Base-by-base conservation (phyloP, 2,329 filamentous ascomycete species). In the Ascochyta rabiei region DNA sequence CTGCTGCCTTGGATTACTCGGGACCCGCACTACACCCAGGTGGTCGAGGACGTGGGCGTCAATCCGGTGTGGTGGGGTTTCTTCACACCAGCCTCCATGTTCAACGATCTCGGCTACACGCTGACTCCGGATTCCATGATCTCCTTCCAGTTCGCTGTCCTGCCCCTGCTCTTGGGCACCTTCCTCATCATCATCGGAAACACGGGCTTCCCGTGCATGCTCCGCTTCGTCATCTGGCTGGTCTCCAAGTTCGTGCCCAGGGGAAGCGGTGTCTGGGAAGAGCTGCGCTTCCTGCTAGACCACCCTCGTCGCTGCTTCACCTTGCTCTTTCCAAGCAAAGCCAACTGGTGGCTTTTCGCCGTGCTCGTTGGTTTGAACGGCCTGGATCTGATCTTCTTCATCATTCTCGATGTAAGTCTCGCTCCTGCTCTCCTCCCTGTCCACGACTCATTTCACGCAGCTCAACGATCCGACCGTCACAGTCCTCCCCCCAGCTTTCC, bases 301-400 rank as follows among this genome's bases (percentile, higher is more conserved):
- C 95, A 99, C 65, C 95, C 95, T 0, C 89, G 95, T 70, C 89
- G 95, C 49, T 99, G 95, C 76, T 99, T 99, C 70, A 99, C 95
- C 0, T 80, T 99, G 13, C 80, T 99, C 0, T 99, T 99, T 64
- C 95, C 95, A 0, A 88, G 89, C 0, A 87, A 86, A 48, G 91
- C 93, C 1, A 98, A 91, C 1, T 98, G 95, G 95, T 96, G 92
- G 91, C 81, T 99, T 0, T 96, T 98, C 70, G 89, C 86, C 75
- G 89, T 97, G 26, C 80, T 99, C 6, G 80, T 96, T 4, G 72
- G 88, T 2, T 81, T 99, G 56, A 99, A 99, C 70, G 86, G 83
- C 9, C 78, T 96, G 28, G 95, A 99, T 75, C 69, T 98, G 60
- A 81, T 98, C 40, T 90, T 98, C 69, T 99, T 97, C 74, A 87